Percentiles rank a stretch among this genome's conserved stretches.
Conservation (phyloP, 495 filamentous ascomycete species). For the Aspergillus ostianus region DNA sequence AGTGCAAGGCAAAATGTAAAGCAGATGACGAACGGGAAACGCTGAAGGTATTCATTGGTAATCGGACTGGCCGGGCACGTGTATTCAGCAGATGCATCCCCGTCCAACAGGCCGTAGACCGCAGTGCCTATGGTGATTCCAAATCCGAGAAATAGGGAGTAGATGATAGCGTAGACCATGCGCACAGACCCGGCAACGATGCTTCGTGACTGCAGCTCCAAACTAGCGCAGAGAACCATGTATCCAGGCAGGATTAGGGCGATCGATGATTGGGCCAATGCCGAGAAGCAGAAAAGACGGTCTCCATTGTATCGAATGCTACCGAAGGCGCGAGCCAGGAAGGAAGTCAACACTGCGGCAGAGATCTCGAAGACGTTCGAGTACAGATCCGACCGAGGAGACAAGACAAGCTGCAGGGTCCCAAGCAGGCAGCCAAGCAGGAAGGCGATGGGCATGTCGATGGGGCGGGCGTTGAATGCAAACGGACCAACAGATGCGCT, state of each 20-base stretch:
- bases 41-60: slow-evolving; percentile 43
- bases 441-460: slow-evolving; percentile 88
- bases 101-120: slow-evolving; percentile 80
- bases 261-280: slow-evolving; percentile 86
- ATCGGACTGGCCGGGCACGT: slow-evolving; percentile 61
- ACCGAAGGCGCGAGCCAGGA: slow-evolving; percentile 83
- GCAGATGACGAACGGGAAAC: slow-evolving; percentile 70
- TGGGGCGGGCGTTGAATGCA: slow-evolving; percentile 80
- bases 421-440: slow-evolving; percentile 82
- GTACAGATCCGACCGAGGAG: slow-evolving; percentile 72
- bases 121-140: slow-evolving; percentile 94
- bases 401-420: slow-evolving; percentile 74
- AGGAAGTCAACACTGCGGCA: slow-evolving; percentile 84
- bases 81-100: slow-evolving; percentile 68
- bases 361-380: slow-evolving; percentile 90
- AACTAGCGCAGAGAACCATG: slow-evolving; percentile 74
- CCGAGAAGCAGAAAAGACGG: slow-evolving; percentile 85
- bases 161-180: slow-evolving; percentile 95
- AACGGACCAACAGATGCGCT: slow-evolving; percentile 81
- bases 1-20: slow-evolving; percentile 81
- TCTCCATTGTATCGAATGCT: slow-evolving; percentile 61
- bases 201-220: slow-evolving; percentile 84
- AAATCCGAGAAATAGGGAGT: slow-evolving; percentile 94
- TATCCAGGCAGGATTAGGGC: slow-evolving; percentile 91
- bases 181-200: slow-evolving; percentile 90